These are phyloP conservation scores for Plasmodium berghei DNA, from an alignment of 169 alveolate genomes.

Conservation along the genomic window DNA sequence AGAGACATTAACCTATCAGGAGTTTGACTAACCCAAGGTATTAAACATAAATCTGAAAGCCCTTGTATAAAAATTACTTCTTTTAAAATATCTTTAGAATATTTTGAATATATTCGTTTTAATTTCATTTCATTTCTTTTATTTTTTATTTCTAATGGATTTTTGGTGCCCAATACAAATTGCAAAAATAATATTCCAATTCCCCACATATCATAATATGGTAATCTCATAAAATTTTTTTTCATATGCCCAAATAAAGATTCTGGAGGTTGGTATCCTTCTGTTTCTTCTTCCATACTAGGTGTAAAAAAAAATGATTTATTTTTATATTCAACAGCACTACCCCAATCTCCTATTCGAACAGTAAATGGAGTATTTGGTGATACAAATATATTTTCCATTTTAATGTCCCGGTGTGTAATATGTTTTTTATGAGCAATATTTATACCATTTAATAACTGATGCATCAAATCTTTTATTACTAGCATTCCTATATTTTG, in stretches of 20 bases:
- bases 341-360: conserved; percentile 77
- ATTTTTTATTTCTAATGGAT: conserved; percentile 70
- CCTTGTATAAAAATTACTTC: conserved; percentile 70
- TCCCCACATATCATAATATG: conserved; percentile 75
- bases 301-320: conserved; percentile 28
- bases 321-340: conserved; percentile 56
- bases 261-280: conserved; percentile 76
- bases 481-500: conserved; percentile 74
- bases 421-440: conserved; percentile 49
- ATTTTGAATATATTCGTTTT: conserved; percentile 36
- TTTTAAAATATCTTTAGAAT: conserved; percentile 46
- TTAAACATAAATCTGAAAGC: conserved; percentile 51
- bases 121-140: conserved; percentile 40
- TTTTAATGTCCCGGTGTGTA: conserved; percentile 72
- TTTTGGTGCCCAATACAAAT: conserved; percentile 64
- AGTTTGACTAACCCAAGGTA: conserved; percentile 21
- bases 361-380: conserved; percentile 67
- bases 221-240: conserved; percentile 52
- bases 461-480: conserved; percentile 41
- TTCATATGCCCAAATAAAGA: conserved; percentile 74
- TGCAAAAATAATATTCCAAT: conserved; percentile 65
- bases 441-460: conserved; percentile 64
- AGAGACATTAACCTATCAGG: conserved; percentile 5
- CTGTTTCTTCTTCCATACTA: conserved; percentile 60
- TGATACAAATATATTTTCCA: conserved; percentile 71